Base-by-base conservation (phyloP, 257 asterid genomes). In the Solanum virginianum region DNA sequence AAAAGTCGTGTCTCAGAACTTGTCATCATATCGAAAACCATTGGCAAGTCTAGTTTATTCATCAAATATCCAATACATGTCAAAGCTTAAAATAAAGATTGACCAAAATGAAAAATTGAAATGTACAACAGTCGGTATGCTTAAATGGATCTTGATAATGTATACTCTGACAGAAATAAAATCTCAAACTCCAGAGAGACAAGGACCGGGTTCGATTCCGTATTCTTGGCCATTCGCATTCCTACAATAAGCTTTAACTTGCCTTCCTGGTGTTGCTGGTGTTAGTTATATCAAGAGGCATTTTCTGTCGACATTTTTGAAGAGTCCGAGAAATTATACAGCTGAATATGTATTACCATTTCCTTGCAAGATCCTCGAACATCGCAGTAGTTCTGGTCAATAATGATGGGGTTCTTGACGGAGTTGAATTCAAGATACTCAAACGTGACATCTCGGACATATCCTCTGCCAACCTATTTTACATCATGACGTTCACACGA, bases 371-470 rank as follows among this genome's bases (percentile, higher is more conserved):
- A 87, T 11, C 82, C 86, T 32, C 90, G 84, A 0, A 85, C 22
- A 11, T 82, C 68, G 18, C 97, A 93, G 80, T 94, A 93, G 32
- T 90, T 88, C 80, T 94, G 97, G 81, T 94, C 95, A 51, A 93
- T 94, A 87, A 94, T 92, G 51, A 93, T 90, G 45, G 95, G 94
- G 80, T 93, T 92, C 80, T 86, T 45, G 69, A 93, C 95, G 0
- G 85, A 18, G 70, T 83, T 80, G 80, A 94, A 89, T n/a, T 51
- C 17, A 5, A 93, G 91, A 77, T 89, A 93, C 86, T 90, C 87
- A 66, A 92, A 94, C 6, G 80, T 85, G 45, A 94, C 88, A 7
- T 77, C 80, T 16, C 87, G 89, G n/a, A 91, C 87, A 24, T 90
- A 89, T 59, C 97, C 97, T 87, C 79, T 89, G 69, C 95, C 97